phyloP scores from a whole-genome alignment of 1,139 yeast genomes.

The Candida tunisiensis region DNA sequence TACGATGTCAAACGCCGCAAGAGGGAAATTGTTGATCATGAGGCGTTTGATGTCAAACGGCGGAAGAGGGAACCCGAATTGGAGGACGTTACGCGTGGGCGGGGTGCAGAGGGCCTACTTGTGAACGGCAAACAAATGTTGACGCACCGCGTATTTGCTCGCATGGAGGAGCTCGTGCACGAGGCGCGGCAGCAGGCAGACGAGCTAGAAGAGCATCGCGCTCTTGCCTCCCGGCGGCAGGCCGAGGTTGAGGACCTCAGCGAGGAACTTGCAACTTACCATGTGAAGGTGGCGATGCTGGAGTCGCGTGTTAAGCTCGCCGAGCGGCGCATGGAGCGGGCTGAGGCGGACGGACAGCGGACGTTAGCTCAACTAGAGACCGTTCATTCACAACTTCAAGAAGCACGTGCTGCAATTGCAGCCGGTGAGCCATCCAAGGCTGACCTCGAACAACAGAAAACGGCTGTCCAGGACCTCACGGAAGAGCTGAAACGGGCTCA shows the following conservation, averaged over 20 bases:
- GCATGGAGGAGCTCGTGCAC: constrained; percentile 10
- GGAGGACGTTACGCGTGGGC: constrained; percentile 4
- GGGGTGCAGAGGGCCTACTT: constrained; percentile 37
- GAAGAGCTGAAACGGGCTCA: constrained; percentile 23
- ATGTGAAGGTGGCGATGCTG: constrained; percentile 1
- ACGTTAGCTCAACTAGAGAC: neutral
- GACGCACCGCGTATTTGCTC: constrained; percentile 33
- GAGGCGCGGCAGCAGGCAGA: constrained; percentile 7
- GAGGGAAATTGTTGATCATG: constrained; percentile 14
- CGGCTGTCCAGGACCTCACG: constrained; percentile 25
- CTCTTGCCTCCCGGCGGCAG: constrained; percentile 14
- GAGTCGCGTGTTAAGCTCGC: constrained; percentile 1
- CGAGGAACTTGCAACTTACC: constrained; percentile 9
- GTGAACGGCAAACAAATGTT: constrained; percentile 33
- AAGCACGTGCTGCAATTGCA: constrained; percentile 1
- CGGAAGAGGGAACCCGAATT: constrained; percentile 33
- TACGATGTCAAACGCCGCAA: constrained; percentile 3
- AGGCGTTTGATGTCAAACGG: constrained; percentile 42
- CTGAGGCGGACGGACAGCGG: constrained; percentile 1
- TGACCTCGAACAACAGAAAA: constrained; percentile 17
- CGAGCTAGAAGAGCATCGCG: constrained; percentile 20
- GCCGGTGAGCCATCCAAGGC: constrained; percentile 5
- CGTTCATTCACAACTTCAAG: too few relatives aligned
- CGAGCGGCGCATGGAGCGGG: constrained; percentile 1
- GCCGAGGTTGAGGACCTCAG: constrained; percentile 24